Evolutionary conservation across 2,329 filamentous ascomycete species (phyloP).

Genomic region (Macrophomina phaseolina): DNA sequence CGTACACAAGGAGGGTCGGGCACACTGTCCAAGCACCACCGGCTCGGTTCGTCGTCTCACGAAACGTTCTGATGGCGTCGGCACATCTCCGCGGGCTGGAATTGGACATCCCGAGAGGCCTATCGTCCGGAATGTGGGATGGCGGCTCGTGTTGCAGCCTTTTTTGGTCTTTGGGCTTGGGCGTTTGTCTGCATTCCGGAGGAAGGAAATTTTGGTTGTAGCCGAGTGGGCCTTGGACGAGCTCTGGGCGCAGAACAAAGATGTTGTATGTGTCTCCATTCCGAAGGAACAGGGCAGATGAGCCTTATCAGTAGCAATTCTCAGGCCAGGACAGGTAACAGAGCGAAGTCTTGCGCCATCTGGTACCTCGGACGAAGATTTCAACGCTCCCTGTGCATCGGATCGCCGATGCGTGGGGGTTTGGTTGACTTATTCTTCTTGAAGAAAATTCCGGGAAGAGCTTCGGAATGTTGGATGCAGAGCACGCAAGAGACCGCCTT

Average conservation of each 20-base stretch:
- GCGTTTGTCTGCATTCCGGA: background rate
- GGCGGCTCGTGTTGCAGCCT: background rate
- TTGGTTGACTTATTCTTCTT: background rate
- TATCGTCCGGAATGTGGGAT: background rate
- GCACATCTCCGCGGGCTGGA: background rate
- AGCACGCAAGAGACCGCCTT: conserved; percentile 4
- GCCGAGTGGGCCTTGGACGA: no score
- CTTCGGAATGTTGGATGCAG: conserved; percentile 3
- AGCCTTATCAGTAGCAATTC: background rate
- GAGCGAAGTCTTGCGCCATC: background rate
- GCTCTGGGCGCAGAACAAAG: no score
- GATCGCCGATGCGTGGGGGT: background rate
- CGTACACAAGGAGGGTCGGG: background rate
- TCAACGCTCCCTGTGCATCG: background rate
- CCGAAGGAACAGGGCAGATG: no score
- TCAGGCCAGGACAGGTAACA: no score
- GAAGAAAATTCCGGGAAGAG: conserved; percentile 9
- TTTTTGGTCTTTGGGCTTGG: background rate
- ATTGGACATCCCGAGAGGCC: background rate
- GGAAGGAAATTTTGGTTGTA: no score
- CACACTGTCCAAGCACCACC: background rate
- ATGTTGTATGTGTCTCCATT: no score
- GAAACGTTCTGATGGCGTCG: background rate
- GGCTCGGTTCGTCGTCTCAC: background rate
- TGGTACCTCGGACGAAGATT: background rate